Conservation (phyloP, 2,329 filamentous ascomycete species). For the Aspergillus sp. region DNA sequence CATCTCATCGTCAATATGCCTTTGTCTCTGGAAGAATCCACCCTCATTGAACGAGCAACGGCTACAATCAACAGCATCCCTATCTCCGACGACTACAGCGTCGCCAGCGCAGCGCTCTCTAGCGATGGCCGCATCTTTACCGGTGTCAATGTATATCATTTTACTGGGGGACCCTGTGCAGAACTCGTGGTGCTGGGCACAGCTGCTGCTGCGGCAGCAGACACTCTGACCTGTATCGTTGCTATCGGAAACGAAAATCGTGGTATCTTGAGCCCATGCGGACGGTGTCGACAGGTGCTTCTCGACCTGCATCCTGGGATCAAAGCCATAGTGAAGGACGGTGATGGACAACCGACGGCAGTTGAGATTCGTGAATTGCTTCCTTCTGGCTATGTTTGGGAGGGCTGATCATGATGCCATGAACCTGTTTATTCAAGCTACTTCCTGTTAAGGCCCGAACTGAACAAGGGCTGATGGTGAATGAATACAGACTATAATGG, state of each 20-base stretch:
- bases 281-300: constrained; percentile 27
- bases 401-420: not conserved
- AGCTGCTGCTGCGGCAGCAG: constrained; percentile 20
- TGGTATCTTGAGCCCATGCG: constrained; percentile 24
- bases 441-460: not conserved
- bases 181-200: constrained; percentile 27
- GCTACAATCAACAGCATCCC: constrained; percentile 20
- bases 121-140: constrained; percentile 21
- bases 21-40: constrained; percentile 12
- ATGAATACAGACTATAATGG: too few species aligned
- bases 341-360: not conserved
- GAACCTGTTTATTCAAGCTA: not conserved
- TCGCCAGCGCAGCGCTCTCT: constrained; percentile 18
- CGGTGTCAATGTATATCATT: constrained; percentile 26
- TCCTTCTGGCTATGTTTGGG: constrained; percentile 7
- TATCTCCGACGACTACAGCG: constrained; percentile 20
- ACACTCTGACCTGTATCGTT: constrained; percentile 23
- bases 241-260: constrained; percentile 20
- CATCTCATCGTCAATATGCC: constrained; percentile 19
- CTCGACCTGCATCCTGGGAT: constrained; percentile 25
- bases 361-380: constrained; percentile 7
- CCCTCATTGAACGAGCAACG: constrained; percentile 18
- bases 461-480: not conserved
- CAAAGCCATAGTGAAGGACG: constrained; percentile 17
- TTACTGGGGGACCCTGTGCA: constrained; percentile 28